Base-by-base conservation (phyloP, 441 rosid genomes). In the Cnidoscolus chayamansa region DNA sequence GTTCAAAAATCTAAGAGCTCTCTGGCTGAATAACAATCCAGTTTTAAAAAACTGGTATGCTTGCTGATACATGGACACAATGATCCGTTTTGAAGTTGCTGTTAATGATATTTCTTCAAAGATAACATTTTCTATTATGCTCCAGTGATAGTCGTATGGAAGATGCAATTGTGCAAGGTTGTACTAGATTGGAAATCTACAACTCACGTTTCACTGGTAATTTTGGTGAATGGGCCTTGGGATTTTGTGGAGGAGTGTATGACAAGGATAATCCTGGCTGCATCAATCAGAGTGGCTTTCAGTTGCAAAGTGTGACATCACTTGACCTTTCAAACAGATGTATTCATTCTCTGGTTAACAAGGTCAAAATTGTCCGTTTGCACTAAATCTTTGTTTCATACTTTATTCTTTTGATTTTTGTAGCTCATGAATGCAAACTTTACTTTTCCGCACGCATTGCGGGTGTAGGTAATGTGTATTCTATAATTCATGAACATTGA, bases 1-100 rank as follows among this genome's bases (percentile, higher is more conserved):
- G 76, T 84, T 90, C 62, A 87, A 86, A 80, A 83, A 84, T 69
- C 84, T 92, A 65, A 88, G 80, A 81, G 98, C 89, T 54, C 81
- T 92, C 71, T 94, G 99, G 99, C 79, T 94, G 65, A 94, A 90
- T 82, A 81, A 89, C 71, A 92, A 94, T 76, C 94, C 96, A 32
- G 77, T 88, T 78, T 71, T 83, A 19, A 71, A 82, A 67, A 84
- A 74, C 72, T 74, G 90, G 98, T 94, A 80, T 63, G 73, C 56
- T 68, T 78, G 65, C 70, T 79, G 17, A 63, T 73, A 12, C 6
- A 35, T 70, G 54, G 35, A 69, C 50, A 70, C 53, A 20, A 66
- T 56, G 8, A 32, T 16, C 10, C 65, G 17, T 61, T 64, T 61
- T 43, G 43, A 51, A 49, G 45, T 68, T 67, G 7, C 68, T 63